Percentiles rank a stretch among this genome's conserved stretches.
These are phyloP conservation scores for Penicillium psychrosexuale DNA, from an alignment of 2,329 filamentous ascomycete genomes.

Conservation along the genomic window DNA sequence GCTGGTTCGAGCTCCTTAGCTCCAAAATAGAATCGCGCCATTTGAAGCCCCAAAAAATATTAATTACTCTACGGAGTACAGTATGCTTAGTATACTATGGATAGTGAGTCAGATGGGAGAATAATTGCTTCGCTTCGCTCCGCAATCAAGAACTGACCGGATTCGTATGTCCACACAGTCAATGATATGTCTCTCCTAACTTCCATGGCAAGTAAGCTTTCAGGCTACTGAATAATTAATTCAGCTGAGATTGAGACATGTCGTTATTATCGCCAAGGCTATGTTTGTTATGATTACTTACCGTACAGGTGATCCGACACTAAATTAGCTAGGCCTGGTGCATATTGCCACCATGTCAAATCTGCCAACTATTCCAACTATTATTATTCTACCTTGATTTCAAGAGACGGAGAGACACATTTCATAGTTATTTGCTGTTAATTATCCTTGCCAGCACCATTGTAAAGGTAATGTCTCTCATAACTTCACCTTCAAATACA, in stretches of 20 bases:
- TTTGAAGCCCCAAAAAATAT: background rate
- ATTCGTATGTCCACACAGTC: constrained; percentile 18
- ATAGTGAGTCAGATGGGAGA: background rate
- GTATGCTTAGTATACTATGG: too few relatives aligned
- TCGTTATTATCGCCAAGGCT: background rate
- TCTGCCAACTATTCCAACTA: background rate
- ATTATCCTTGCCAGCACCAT: background rate
- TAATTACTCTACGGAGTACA: background rate
- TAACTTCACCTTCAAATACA: background rate
- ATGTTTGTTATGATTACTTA: background rate
- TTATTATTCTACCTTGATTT: background rate
- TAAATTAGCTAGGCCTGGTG: constrained; percentile 1
- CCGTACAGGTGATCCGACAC: constrained; percentile 1
- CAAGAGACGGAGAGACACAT: background rate
- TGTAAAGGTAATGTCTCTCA: background rate
- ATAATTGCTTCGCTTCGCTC: background rate
- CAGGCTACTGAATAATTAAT: background rate
- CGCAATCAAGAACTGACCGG: too few relatives aligned
- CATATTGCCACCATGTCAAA: constrained; percentile 3
- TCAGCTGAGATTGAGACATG: background rate
- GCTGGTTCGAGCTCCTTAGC: background rate
- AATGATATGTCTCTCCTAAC: background rate
- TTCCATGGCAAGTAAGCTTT: constrained; percentile 1
- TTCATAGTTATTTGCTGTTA: background rate
- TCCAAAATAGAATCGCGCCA: constrained; percentile 5